These are phyloP conservation scores for Claviceps africana DNA, from an alignment of 2,329 filamentous ascomycete species.

Conservation along the genomic window DNA sequence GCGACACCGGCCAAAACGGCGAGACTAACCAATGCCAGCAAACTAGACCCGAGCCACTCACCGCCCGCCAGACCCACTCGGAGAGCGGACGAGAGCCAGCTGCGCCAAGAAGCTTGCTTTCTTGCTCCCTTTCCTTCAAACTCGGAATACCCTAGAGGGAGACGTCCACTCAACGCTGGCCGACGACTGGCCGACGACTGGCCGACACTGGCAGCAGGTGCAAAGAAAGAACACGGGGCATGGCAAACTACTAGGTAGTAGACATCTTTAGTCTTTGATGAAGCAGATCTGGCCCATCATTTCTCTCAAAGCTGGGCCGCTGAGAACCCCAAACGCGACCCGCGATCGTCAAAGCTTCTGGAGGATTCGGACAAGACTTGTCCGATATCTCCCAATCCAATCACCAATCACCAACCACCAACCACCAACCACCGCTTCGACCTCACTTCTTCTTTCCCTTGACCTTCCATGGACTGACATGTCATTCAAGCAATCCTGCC, in stretches of 20 bases:
- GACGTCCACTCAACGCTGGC: neutral
- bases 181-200: no score
- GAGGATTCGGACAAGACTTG: neutral
- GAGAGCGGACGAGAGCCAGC: no score
- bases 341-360: neutral
- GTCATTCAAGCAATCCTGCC: neutral
- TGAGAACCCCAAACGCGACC: neutral
- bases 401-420: no score
- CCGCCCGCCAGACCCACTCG: neutral
- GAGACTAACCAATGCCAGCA: neutral
- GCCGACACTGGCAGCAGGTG: neutral
- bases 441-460: neutral
- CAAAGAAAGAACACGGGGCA: neutral
- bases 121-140: neutral
- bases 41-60: no score
- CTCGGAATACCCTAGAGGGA: neutral
- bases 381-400: neutral
- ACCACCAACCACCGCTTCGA: neutral
- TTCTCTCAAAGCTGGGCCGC: neutral
- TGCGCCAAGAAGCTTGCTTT: neutral
- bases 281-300: neutral
- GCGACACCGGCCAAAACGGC: slow-evolving; percentile 6
- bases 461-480: no score
- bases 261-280: neutral
- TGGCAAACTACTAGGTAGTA: neutral